These are phyloP conservation scores for Cardiospermum halicacabum DNA, from an alignment of 345 rosid species.

Conservation along the genomic window DNA sequence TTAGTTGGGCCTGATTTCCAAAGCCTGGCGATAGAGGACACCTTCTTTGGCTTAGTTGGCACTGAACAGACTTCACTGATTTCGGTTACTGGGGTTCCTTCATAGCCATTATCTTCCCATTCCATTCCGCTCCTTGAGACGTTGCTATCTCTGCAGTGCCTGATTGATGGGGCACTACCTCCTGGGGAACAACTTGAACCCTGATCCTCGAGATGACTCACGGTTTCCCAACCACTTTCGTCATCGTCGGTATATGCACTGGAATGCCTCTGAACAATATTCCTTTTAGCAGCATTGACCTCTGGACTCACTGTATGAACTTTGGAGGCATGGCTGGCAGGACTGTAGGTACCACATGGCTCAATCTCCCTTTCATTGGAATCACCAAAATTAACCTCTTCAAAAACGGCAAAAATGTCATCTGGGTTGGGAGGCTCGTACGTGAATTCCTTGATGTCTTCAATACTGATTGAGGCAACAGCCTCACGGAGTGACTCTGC, in stretches of 20 bases:
- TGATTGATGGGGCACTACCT: constrained; percentile 49
- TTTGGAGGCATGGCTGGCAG: constrained; percentile 45
- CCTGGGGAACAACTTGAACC: constrained; percentile 72
- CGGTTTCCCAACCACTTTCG: constrained; percentile 98
- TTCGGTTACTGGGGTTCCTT: constrained; percentile 54
- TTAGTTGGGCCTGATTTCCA: constrained; percentile 66
- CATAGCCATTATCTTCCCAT: constrained; percentile 49
- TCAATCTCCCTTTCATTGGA: constrained; percentile 40
- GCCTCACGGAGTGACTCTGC: constrained; percentile 47
- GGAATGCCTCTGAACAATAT: constrained; percentile 32
- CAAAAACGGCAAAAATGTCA: constrained; percentile 59
- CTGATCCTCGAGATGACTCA: constrained; percentile 78
- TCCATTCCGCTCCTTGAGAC: constrained; percentile 52
- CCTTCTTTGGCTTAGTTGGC: constrained; percentile 57
- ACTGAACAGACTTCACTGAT: constrained; percentile 56
- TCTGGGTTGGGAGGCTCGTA: constrained; percentile 63
- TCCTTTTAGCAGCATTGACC: constrained; percentile 26
- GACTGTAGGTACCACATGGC: constrained; percentile 31
- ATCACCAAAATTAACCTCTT: constrained; percentile 49
- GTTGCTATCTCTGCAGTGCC: constrained; percentile 39
- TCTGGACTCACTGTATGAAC: constrained; percentile 51
- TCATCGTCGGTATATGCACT: constrained; percentile 53
- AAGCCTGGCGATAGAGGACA: constrained; percentile 66
- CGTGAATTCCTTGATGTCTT: constrained; percentile 52
- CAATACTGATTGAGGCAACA: constrained; percentile 42